Base-by-base conservation (phyloP, 2,329 filamentous ascomycete species). In the Fulvia fulva region DNA sequence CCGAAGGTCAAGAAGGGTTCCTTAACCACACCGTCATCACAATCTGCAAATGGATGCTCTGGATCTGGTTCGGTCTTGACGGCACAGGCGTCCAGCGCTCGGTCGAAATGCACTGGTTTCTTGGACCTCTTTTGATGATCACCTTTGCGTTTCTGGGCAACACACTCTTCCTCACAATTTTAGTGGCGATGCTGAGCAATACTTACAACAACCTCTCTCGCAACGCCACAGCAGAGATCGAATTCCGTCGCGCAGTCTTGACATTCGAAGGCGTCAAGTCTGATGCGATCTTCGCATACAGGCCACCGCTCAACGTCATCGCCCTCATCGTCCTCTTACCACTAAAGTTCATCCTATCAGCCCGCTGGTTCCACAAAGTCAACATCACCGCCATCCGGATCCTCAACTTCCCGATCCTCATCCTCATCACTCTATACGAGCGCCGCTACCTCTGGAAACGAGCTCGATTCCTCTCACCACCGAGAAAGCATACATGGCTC, bases 21-120 rank as follows among this genome's bases (percentile, higher is more conserved):
- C 64, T 65, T 16, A 64, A 58, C 5, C 71, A 75, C 53, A 67
- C 62, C 41, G 74, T 86, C 4, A 76, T 88, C 74, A 89, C 87
- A 1, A 91, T 94, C 61, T 85, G 85, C 46, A 91, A 92, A 73
- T 95, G 90, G 90, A 93, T 95, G 89, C 82, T 94, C 1, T 94
- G 89, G 82, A 92, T 95, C 63, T 95, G 90, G 90, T 94, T 95
- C 69, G 90, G 90, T 1, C 82, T 95, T 1, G 90, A 94, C 66
- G 90, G 72, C 34, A 88, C 75, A 41, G 80, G 81, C 1, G 81
- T 84, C 34, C 75, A 81, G 61, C 76, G 80, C 58, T 81, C 81
- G 67, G 80, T 82, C 22, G 84, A 90, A 57, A 90, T 94, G 68
- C 90, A 95, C 74, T 84, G 84, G 79, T 75, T 91, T n/a, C 78